Evolutionary conservation across 176 grass and related monocot genomes (phyloP), one percentile per base, ranked within the genome.

Genomic region (Triticum timopheevii): DNA sequence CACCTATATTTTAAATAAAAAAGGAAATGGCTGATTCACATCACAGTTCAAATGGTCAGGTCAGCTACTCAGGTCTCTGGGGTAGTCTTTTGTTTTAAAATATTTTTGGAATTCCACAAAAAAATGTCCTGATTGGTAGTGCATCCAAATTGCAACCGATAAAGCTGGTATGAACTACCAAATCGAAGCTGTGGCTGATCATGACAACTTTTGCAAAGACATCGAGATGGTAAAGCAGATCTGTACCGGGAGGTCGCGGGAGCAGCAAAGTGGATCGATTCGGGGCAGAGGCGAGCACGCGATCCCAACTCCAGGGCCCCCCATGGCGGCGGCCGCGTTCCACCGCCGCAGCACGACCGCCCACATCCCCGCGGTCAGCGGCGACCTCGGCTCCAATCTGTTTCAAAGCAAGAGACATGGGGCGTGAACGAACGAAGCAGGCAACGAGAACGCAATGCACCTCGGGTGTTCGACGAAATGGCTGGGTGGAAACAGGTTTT

Each of bases 401-500:
- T 35, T 9, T 3, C 25, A 6, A 61, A 23, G 52, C 31, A 35
- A 13, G 13, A 50, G 17, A 0, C 16, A 33, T 2, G 12, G 38
- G 56, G 13, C 77, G 6, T 54, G 50, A 54, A 19, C 50, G 16
- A 17, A 19, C 16, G 50, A 54, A 54, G 16, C 6, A 0, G 5
- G 50, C 5, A 19, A 54, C 0, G 0, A 10, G 16, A 22, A 39
- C 9, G 0, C 0, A 11, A 33, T 36, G 69, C 27, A 6, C 7
- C 10, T 6, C 9, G n/a, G 49, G 56, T 70, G 78, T 2, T 90
- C 27, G 88, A 81, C 49, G 70, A 86, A 90, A 86, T 81, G 1
- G 1, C 15, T 10, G 1, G 7, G 7, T 2, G 0, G 17, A 16
- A 12, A 65, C 3, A 2, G n/a, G 39, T 4, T 75, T 7, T 1